Evolutionary conservation across 805 yeast species (phyloP).

Genomic region (Kazachstania kunashirensis): DNA sequence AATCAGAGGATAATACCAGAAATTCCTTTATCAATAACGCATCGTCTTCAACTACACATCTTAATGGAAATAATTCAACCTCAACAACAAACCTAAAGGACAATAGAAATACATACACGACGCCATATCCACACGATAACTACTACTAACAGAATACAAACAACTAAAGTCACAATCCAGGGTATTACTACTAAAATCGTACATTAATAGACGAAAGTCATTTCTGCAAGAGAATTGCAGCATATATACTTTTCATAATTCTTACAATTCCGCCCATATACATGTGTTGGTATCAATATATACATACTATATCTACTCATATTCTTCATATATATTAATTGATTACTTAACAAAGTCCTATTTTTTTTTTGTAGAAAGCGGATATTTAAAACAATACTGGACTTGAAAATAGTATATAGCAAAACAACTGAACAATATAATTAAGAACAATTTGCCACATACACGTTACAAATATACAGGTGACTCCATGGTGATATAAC

Average conservation of each 20-base stretch:
- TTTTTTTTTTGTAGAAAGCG: no score
- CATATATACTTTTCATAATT: no score
- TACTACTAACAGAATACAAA: not conserved
- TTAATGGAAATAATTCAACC: not conserved
- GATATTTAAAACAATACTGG: no score
- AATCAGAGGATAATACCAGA: not conserved
- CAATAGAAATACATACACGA: not conserved
- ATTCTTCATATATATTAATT: no score
- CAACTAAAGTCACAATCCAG: not conserved
- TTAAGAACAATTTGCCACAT: not conserved
- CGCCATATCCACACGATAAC: slow-evolving; percentile 1
- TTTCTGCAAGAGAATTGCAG: no score
- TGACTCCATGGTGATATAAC: no score
- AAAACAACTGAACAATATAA: not conserved
- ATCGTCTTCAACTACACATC: not conserved
- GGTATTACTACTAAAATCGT: not conserved
- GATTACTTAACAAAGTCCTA: no score
- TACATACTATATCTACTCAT: no score
- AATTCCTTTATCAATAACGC: not conserved
- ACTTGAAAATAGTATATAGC: no score
- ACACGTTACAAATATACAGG: no score
- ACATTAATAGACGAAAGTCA: not conserved
- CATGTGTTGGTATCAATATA: no score
- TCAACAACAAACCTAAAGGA: not conserved
- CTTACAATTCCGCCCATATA: no score